Evolutionary conservation across 2,329 filamentous ascomycete species (phyloP).

Genomic region (Elsinoe necatrix): DNA sequence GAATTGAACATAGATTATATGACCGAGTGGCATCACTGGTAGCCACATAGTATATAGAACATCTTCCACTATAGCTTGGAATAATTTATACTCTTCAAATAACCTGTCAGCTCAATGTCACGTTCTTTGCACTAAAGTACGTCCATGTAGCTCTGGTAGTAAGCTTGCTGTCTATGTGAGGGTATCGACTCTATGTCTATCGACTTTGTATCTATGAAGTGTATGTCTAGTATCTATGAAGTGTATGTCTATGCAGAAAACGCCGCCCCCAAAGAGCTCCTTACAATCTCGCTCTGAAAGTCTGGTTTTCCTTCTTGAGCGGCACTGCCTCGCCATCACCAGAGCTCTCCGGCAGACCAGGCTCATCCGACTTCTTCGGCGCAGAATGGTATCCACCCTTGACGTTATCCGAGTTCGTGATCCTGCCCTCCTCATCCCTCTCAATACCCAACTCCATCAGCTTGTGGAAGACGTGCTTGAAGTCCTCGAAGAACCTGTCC

Average conservation of each 20-base stretch:
- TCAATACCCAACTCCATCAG: constrained; percentile 53
- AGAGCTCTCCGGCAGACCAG: constrained; percentile 29
- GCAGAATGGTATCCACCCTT: constrained; percentile 49
- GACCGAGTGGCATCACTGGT: not conserved
- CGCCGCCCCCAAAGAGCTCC: not conserved
- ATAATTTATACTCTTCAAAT: not conserved
- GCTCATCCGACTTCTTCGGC: constrained; percentile 46
- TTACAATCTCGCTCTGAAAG: constrained; percentile 35
- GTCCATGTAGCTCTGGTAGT: not conserved
- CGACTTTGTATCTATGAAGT: not conserved
- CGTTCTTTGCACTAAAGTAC: no score
- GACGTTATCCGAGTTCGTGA: constrained; percentile 50
- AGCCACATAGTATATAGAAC: not conserved
- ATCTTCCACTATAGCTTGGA: not conserved
- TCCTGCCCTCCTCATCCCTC: constrained; percentile 44
- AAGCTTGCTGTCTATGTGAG: not conserved
- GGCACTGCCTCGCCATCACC: constrained; percentile 35
- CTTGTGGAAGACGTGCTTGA: constrained; percentile 51
- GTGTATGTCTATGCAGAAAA: not conserved
- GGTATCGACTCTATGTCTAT: constrained; percentile 14
- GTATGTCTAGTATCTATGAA: no score
- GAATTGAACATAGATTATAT: constrained; percentile 1
- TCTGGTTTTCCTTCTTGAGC: constrained; percentile 34
- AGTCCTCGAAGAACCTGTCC: constrained; percentile 54
- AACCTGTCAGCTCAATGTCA: no score